Evolutionary conservation across 2,329 filamentous ascomycete genomes (phyloP).

Genomic region (Colletotrichum sp.): DNA sequence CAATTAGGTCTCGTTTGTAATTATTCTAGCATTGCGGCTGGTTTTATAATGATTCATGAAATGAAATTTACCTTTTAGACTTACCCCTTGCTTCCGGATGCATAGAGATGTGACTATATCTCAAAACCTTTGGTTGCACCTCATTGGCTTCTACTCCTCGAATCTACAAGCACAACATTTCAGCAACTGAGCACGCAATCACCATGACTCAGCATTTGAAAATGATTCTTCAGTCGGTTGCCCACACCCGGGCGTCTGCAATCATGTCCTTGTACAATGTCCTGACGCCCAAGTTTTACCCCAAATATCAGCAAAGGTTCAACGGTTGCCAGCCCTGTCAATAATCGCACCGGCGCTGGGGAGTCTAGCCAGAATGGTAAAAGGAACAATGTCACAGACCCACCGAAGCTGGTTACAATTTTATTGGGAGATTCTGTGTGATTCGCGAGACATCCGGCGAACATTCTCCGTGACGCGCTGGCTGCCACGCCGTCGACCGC

Average conservation of each 20-base stretch:
- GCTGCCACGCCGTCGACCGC: slow-evolving; percentile 46
- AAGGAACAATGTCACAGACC: slow-evolving; percentile 42
- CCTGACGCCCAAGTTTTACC: slow-evolving; percentile 37
- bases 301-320: slow-evolving; percentile 51
- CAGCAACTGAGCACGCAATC: not conserved
- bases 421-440: too few species aligned
- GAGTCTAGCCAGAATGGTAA: slow-evolving; percentile 47
- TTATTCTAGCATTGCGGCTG: not conserved
- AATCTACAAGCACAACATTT: not conserved
- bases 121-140: not conserved
- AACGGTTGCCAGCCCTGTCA: slow-evolving; percentile 39
- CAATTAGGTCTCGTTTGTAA: not conserved
- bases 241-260: slow-evolving; percentile 30
- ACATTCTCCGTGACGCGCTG: slow-evolving; percentile 45
- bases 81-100: too few species aligned
- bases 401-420: slow-evolving; percentile 38
- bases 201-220: slow-evolving; percentile 33
- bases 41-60: not conserved
- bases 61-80: not conserved
- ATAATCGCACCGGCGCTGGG: slow-evolving; percentile 50
- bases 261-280: slow-evolving; percentile 34
- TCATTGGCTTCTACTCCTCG: not conserved
- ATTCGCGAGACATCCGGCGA: slow-evolving; percentile 28
- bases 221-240: slow-evolving; percentile 36
- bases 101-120: too few species aligned